Evolutionary conservation across 257 asterid species (phyloP).

Genomic region (Gentiana macrophylla): DNA sequence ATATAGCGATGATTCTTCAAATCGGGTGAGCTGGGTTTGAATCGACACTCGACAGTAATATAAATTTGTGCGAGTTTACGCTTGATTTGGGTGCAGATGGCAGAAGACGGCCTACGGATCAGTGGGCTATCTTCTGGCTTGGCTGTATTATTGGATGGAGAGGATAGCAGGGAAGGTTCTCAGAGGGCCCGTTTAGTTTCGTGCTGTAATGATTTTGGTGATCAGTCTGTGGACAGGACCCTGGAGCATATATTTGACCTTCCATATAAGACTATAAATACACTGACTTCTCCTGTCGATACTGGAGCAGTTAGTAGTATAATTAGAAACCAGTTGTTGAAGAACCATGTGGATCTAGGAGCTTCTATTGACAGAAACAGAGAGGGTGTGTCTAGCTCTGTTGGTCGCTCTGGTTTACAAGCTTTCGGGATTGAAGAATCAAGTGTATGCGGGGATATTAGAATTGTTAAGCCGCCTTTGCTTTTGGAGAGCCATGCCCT

Average conservation of each 20-base stretch:
- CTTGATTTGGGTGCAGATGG: conserved; percentile 44
- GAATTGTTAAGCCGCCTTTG: conserved; percentile 52
- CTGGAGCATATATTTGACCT: conserved; percentile 85
- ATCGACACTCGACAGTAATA: too few relatives aligned
- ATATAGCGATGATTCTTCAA: too few relatives aligned
- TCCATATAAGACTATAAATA: conserved; percentile 54
- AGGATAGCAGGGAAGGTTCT: conserved; percentile 48
- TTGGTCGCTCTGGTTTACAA: conserved; percentile 28
- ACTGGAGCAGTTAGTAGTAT: conserved; percentile 39
- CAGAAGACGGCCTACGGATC: conserved; percentile 64
- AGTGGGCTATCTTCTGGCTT: conserved; percentile 83
- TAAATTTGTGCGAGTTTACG: conserved; percentile 3
- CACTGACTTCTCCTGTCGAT: conserved; percentile 45
- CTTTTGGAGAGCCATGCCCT: conserved; percentile 81
- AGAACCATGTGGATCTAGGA: conserved; percentile 36
- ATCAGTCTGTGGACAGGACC: conserved; percentile 83
- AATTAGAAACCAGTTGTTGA: conserved; percentile 44
- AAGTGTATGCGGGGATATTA: conserved; percentile 76
- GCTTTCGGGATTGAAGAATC: conserved; percentile 64
- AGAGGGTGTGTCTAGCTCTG: conserved; percentile 50
- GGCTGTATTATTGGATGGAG: conserved; percentile 69
- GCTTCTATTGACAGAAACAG: conserved; percentile 18
- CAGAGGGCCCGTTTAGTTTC: conserved; percentile 66
- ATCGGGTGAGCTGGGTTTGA: too few relatives aligned
- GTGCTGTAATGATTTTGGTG: conserved; percentile 74